These are phyloP conservation scores for Cordyceps cateniannulata DNA, from an alignment of 2,329 filamentous ascomycete species.

Conservation along the genomic window DNA sequence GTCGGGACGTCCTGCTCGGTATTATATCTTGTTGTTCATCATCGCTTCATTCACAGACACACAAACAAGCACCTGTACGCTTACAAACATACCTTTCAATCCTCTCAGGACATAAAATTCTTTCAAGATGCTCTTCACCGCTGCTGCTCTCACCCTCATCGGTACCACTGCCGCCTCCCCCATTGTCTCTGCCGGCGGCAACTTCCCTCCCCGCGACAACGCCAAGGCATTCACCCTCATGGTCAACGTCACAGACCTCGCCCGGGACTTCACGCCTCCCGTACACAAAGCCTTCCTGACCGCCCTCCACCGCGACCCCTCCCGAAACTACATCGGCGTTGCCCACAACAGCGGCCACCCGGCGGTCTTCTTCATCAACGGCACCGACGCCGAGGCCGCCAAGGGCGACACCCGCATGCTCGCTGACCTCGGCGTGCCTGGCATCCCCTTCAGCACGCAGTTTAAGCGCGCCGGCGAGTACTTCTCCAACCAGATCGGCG, in stretches of 20 bases:
- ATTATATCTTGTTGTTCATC: not conserved
- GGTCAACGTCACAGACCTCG: conserved; percentile 31
- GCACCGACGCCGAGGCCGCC: not conserved
- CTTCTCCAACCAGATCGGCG: not conserved
- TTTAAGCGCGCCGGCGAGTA: not conserved
- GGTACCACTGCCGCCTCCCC: conserved; percentile 4
- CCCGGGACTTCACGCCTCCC: conserved; percentile 25
- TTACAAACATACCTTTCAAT: conserved; percentile 25
- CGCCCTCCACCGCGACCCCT: conserved; percentile 31
- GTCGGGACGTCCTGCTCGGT: not conserved
- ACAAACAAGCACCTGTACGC: not conserved
- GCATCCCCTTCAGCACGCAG: not conserved
- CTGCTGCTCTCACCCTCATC: conserved; percentile 12
- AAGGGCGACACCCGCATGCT: not conserved
- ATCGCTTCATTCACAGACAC: not conserved
- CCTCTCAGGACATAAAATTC: conserved; percentile 25
- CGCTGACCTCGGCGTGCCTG: not conserved
- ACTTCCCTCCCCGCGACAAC: not conserved
- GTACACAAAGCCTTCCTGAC: conserved; percentile 29
- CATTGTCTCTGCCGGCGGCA: not conserved
- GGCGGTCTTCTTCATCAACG: conserved; percentile 24
- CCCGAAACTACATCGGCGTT: conserved; percentile 27
- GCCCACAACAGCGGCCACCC: conserved; percentile 9
- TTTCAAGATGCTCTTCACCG: conserved; percentile 38
- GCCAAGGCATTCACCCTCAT: conserved; percentile 27